These are phyloP conservation scores for Wickerhamiella shivajii DNA, from an alignment of 805 yeast genomes.

Conservation along the genomic window DNA sequence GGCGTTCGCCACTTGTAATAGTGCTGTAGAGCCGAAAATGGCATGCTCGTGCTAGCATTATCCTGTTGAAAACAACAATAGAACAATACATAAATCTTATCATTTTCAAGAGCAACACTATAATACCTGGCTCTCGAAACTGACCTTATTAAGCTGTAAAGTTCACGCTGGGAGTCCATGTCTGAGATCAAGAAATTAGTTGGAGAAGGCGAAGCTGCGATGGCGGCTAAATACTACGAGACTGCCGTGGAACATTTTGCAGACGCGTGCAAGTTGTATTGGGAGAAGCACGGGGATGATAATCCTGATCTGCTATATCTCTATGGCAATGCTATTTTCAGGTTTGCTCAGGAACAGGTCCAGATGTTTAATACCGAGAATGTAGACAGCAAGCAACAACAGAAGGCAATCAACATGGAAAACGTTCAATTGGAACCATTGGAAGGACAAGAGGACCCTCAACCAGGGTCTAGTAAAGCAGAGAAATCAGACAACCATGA, in stretches of 20 bases:
- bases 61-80: too few species aligned
- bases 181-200: constrained; percentile 31
- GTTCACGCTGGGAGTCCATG: too few species aligned
- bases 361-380: constrained; percentile 55
- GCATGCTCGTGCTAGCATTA: too few species aligned
- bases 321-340: constrained; percentile 71
- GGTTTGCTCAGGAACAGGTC: constrained; percentile 56
- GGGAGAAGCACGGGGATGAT: constrained; percentile 43
- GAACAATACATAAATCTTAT: too few species aligned
- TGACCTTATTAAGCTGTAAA: too few species aligned
- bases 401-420: constrained; percentile 9
- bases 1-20: not conserved
- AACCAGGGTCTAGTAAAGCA: constrained; percentile 8
- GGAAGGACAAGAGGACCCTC: constrained; percentile 18
- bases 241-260: constrained; percentile 57
- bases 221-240: constrained; percentile 51
- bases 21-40: too few species aligned
- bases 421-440: constrained; percentile 15
- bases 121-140: too few species aligned
- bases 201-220: constrained; percentile 47
- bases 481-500: constrained; percentile 13
- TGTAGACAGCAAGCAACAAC: constrained; percentile 16
- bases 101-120: too few species aligned
- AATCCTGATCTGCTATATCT: constrained; percentile 56
- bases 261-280: constrained; percentile 49